Percentiles rank a stretch among this genome's conserved stretches.
Evolutionary conservation across 2,329 filamentous ascomycete genomes (phyloP).

Genomic region (Coniochaeta sp.): DNA sequence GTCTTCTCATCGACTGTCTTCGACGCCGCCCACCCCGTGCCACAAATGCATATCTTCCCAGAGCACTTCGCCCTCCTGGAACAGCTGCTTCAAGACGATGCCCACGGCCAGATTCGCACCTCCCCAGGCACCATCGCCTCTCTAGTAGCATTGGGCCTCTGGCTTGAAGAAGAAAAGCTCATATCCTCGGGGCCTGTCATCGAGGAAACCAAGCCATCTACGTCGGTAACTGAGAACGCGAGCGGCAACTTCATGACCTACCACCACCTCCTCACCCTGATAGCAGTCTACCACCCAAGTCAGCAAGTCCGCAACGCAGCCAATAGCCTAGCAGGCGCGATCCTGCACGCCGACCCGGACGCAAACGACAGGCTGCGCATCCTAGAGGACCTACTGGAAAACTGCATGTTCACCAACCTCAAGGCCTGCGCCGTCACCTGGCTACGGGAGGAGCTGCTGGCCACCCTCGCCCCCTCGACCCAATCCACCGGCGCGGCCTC

Average conservation of each 20-base stretch:
- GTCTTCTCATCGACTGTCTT: slow-evolving; percentile 58
- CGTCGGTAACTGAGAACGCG: slow-evolving; percentile 11
- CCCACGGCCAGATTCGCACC: slow-evolving; percentile 39
- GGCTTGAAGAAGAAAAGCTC: slow-evolving; percentile 45
- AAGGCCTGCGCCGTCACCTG: slow-evolving; percentile 58
- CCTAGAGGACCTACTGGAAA: slow-evolving; percentile 57
- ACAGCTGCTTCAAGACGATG: slow-evolving; percentile 44
- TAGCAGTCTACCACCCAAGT: slow-evolving; percentile 50
- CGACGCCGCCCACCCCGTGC: slow-evolving; percentile 44
- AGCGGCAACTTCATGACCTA: slow-evolving; percentile 49
- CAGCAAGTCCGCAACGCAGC: slow-evolving; percentile 48
- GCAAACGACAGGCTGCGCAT: slow-evolving; percentile 53
- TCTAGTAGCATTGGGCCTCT: slow-evolving; percentile 52
- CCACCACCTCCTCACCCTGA: slow-evolving; percentile 51
- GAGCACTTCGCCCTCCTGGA: slow-evolving; percentile 49
- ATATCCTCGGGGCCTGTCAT: slow-evolving; percentile 26
- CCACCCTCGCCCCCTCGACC: slow-evolving; percentile 21
- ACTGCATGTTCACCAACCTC: slow-evolving; percentile 55
- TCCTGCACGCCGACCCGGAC: slow-evolving; percentile 53
- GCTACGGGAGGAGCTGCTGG: slow-evolving; percentile 56
- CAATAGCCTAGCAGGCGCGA: slow-evolving; percentile 42
- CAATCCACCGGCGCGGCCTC: neutral
- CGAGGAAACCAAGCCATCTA: slow-evolving; percentile 18
- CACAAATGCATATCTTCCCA: slow-evolving; percentile 52
- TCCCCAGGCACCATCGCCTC: slow-evolving; percentile 52